Percentiles rank a stretch among this genome's conserved stretches.
phyloP scores from a whole-genome alignment of 192 early-diverging fungal species.

The Podila horticola region DNA sequence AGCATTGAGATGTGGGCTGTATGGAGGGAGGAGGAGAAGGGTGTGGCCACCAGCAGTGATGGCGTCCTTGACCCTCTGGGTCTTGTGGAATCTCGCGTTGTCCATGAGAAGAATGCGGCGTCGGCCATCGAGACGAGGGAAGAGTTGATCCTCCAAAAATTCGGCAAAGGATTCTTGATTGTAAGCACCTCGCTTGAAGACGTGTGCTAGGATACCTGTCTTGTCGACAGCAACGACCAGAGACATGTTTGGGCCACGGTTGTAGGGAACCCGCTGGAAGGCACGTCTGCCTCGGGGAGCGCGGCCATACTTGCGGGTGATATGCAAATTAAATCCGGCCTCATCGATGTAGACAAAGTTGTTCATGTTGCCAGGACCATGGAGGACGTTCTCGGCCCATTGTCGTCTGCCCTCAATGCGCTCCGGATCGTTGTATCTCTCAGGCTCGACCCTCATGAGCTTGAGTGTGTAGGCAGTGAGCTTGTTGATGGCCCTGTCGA shows the following conservation, averaged over 20 bases:
- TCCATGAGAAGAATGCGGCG: slow-evolving; percentile 13
- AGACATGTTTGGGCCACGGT: slow-evolving; percentile 9
- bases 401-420: slow-evolving; percentile 8
- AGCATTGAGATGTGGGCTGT: slow-evolving; percentile 21
- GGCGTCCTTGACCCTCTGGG: slow-evolving; percentile 7
- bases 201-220: slow-evolving; percentile 1
- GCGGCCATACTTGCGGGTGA: slow-evolving; percentile 24
- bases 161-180: slow-evolving; percentile 4
- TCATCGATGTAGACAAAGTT: slow-evolving; percentile 39
- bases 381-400: slow-evolving; percentile 12
- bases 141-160: slow-evolving; percentile 1
- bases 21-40: slow-evolving; percentile 9
- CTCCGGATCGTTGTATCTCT: slow-evolving; percentile 12
- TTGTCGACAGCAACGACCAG: slow-evolving; percentile 14
- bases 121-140: slow-evolving; percentile 5
- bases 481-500: neutral
- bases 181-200: neutral
- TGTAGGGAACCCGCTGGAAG: slow-evolving; percentile 9
- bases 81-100: slow-evolving; percentile 11
- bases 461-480: slow-evolving; percentile 13
- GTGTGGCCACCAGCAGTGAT: slow-evolving; percentile 4
- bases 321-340: slow-evolving; percentile 46
- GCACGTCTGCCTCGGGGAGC: slow-evolving; percentile 18
- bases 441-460: slow-evolving; percentile 14
- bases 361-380: slow-evolving; percentile 7